Evolutionary conservation across 106 monocot genomes (phyloP).

Genomic region (Dendrobium nobile): DNA sequence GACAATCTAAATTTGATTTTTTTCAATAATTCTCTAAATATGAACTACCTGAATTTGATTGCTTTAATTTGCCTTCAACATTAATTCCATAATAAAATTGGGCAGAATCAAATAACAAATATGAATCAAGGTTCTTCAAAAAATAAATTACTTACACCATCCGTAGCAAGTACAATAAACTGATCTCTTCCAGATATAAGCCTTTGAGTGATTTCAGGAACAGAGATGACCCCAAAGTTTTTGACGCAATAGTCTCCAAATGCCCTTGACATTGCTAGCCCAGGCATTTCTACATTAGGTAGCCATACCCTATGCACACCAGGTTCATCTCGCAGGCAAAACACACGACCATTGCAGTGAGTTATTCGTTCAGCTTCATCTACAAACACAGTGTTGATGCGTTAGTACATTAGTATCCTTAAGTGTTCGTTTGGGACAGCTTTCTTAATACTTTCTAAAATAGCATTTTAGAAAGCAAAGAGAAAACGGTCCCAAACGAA

Average conservation of each 20-base stretch:
- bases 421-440: too few species aligned
- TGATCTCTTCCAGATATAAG: slow-evolving; percentile 44
- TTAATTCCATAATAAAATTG: neutral
- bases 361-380: slow-evolving; percentile 82
- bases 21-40: too few species aligned
- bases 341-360: slow-evolving; percentile 69
- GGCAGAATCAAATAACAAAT: neutral
- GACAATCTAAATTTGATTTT: too few species aligned
- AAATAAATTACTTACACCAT: slow-evolving; percentile 55
- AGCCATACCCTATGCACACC: slow-evolving; percentile 78
- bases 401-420: neutral
- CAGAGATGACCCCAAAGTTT: slow-evolving; percentile 69
- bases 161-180: slow-evolving; percentile 88
- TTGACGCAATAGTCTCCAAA: slow-evolving; percentile 90
- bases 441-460: too few species aligned
- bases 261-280: slow-evolving; percentile 92
- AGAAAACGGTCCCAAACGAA: too few species aligned
- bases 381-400: slow-evolving; percentile 5
- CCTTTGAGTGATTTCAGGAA: slow-evolving; percentile 73
- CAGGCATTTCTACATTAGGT: slow-evolving; percentile 56
- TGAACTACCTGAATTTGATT: too few species aligned
- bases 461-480: too few species aligned
- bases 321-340: slow-evolving; percentile 74
- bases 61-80: too few species aligned
- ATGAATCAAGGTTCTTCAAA: neutral